Evolutionary conservation across 306 rosid species (phyloP).

Genomic region (Sophora flavescens): DNA sequence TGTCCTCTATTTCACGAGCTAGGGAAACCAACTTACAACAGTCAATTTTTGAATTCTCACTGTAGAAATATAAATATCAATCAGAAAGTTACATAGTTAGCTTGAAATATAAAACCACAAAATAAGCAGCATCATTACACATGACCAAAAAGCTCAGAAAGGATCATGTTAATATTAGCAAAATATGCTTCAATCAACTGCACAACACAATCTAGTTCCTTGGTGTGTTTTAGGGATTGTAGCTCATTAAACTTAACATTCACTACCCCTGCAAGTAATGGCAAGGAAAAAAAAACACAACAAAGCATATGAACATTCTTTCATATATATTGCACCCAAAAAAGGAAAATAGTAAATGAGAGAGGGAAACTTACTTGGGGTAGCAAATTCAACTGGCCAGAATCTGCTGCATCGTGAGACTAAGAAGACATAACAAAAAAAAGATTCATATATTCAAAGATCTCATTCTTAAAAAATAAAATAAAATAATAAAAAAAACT

Average conservation of each 20-base stretch:
- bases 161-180: constrained; percentile 50
- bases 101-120: constrained; percentile 31
- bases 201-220: constrained; percentile 48
- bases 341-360: constrained; percentile 3
- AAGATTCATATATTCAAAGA: constrained; percentile 30
- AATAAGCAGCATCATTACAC: constrained; percentile 49
- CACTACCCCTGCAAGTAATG: constrained; percentile 56
- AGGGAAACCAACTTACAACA: constrained; percentile 51
- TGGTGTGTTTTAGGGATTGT: constrained; percentile 23
- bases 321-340: constrained; percentile 28
- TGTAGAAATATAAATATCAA: constrained; percentile 50
- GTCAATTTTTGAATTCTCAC: constrained; percentile 53
- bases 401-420: constrained; percentile 66
- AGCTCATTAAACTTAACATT: constrained; percentile 55
- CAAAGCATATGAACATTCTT: constrained; percentile 33
- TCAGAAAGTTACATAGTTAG: constrained; percentile 34
- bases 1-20: constrained; percentile 52
- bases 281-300: constrained; percentile 3
- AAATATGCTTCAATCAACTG: constrained; percentile 51
- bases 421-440: constrained; percentile 31
- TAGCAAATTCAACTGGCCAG: constrained; percentile 74
- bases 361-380: constrained; percentile 62
- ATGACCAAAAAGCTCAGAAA: constrained; percentile 52
- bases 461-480: too few relatives aligned
- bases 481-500: too few relatives aligned